Evolutionary conservation across 208 protist species (phyloP), one percentile per base, ranked within the genome.

Genomic region (Trypanosoma avium): DNA sequence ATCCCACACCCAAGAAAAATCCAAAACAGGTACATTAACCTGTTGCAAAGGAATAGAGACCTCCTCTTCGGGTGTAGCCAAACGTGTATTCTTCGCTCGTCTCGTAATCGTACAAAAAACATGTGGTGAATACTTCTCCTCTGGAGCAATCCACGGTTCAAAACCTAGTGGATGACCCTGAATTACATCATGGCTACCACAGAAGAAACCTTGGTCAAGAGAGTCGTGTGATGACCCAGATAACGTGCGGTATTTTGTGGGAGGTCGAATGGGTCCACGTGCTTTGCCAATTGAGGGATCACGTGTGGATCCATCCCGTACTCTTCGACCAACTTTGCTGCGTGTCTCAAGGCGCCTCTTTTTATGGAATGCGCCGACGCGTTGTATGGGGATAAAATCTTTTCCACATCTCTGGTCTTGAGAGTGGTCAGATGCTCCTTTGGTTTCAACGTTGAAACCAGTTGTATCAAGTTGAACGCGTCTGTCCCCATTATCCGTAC

Each of bases 41-140:
- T 55, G 49, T 30, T 55, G 49, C 8, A 55, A 27, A 15, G 49
- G 49, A 35, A 55, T 55, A 35, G n/a, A 7, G 9, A 27, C 10
- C 19, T 55, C 49, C 19, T 55, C 27, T 17, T 55, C 27, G 12
- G 4, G 19, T 55, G 49, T 3, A 21, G 49, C 49, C 2, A 36
- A 32, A 1, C 49, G 49, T 9, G 26, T 35, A 32, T 17, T 15
- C 24, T 24, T 4, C 4, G 12, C 3, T 2, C 49, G 49, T 3
- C 49, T 19, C 24, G 49, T 55, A 29, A 55, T 55, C 3, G 49
- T 55, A 30, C 24, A 19, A 21, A 4, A 27, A 10, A 4, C 49
- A 13, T 17, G 7, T 17, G 13, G 15, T 27, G 24, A 12, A 0
- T 21, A 2, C 0, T 21, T 4, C 5, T 55, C 49, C n/a, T 55